Percentiles rank a stretch among this genome's conserved stretches.
Conservation (phyloP, 257 asterid species). For the Nemophila menziesii region DNA sequence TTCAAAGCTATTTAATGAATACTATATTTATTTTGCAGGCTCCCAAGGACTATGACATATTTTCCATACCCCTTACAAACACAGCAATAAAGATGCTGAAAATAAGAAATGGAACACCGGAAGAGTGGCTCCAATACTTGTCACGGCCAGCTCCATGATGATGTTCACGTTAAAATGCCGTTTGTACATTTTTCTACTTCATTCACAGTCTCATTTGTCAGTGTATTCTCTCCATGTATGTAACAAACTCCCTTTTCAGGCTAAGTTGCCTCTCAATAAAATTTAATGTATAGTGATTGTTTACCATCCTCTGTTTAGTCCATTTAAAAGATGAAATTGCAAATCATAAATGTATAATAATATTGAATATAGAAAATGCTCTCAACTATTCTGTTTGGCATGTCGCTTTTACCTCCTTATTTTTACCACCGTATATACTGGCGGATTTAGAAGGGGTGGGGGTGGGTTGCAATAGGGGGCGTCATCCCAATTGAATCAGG, state of each 20-base stretch:
- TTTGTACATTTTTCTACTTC: constrained; percentile 10
- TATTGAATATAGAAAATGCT: no score
- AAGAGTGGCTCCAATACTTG: constrained; percentile 79
- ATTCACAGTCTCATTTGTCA: not conserved
- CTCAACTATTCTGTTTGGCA: no score
- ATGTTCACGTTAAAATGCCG: not conserved
- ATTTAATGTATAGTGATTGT: not conserved
- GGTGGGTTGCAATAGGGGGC: no score
- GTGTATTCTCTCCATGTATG: not conserved
- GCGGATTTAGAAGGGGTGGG: no score
- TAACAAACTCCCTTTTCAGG: not conserved
- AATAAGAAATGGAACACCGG: constrained; percentile 58
- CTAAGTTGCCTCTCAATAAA: not conserved
- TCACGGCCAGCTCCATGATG: constrained; percentile 48
- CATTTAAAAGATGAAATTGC: no score
- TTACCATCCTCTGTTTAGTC: no score
- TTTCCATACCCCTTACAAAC: constrained; percentile 69
- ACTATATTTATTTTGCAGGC: constrained; percentile 41
- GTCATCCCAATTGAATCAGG: no score
- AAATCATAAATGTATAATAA: no score
- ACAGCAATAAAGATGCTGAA: constrained; percentile 51
- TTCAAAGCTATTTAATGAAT: not conserved
- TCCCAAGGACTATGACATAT: constrained; percentile 64
- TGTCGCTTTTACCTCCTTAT: no score
- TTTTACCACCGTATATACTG: no score